Conservation (phyloP, 495 filamentous ascomycete genomes). For the Emericellopsis terricola region DNA sequence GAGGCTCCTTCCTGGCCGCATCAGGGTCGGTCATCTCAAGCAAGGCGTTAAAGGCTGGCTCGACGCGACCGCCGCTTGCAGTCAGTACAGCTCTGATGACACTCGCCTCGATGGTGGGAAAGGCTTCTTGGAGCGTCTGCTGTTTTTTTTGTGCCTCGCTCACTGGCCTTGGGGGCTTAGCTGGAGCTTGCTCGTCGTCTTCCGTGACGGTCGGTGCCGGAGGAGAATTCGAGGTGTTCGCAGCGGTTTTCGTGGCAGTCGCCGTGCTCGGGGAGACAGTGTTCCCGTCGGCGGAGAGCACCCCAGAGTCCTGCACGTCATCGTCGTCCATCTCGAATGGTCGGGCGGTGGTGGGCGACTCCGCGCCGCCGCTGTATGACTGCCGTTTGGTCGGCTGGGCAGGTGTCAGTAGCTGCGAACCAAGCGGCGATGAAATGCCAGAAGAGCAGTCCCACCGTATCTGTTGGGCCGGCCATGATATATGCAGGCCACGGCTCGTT, state of each 20-base stretch:
- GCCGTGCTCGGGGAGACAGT: conserved; percentile 20
- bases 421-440: no score
- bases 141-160: conserved; percentile 69
- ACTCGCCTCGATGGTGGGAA: conserved; percentile 60
- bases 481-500: not conserved
- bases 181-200: conserved; percentile 35
- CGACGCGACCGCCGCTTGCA: conserved; percentile 74
- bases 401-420: not conserved
- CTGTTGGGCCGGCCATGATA: not conserved
- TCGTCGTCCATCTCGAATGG: conserved; percentile 82
- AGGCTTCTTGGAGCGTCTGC: conserved; percentile 82
- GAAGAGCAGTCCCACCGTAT: not conserved
- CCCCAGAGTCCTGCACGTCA: conserved; percentile 42
- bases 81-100: conserved; percentile 79
- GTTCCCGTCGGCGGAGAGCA: conserved; percentile 20
- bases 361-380: conserved; percentile 18
- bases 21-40: conserved; percentile 90
- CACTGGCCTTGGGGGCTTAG: conserved; percentile 77
- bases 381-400: conserved; percentile 15
- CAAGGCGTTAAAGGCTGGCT: conserved; percentile 91
- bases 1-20: conserved; percentile 44
- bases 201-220: conserved; percentile 20
- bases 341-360: conserved; percentile 73
- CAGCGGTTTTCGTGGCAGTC: not conserved
- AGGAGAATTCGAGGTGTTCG: conserved; percentile 14